A percentile compares a stretch with the other conserved stretches of the same genome.
Conservation (phyloP, 768 basidiomycete genomes). For the Amanita subjunquillea region DNA sequence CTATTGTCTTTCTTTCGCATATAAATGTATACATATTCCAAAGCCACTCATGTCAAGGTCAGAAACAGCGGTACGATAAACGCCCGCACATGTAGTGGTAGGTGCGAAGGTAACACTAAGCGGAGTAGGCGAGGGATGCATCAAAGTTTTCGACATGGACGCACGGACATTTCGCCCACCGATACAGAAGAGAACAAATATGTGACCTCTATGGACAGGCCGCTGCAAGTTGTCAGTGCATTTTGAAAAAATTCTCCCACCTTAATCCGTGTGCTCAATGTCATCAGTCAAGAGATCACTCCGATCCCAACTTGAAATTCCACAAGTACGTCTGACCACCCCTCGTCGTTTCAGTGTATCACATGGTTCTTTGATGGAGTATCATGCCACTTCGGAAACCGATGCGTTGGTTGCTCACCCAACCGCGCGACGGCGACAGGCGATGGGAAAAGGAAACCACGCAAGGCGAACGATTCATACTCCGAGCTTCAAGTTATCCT, state of each 20-base stretch:
- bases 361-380: constrained; percentile 19
- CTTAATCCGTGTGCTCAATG: too few species aligned
- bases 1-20: too few species aligned
- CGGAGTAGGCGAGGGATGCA: background rate
- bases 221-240: constrained; percentile 50
- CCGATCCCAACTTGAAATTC: constrained; percentile 35
- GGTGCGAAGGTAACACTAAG: too few species aligned
- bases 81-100: too few species aligned
- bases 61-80: too few species aligned
- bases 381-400: constrained; percentile 46
- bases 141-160: too few species aligned
- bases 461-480: constrained; percentile 66
- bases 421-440: constrained; percentile 2
- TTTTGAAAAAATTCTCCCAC: constrained; percentile 3
- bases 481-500: constrained; percentile 40
- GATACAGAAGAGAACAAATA: constrained; percentile 46
- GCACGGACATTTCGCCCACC: constrained; percentile 11
- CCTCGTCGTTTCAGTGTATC: background rate
- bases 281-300: constrained; percentile 29
- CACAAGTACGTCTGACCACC: constrained; percentile 27
- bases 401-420: constrained; percentile 37
- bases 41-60: too few species aligned
- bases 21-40: too few species aligned
- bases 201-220: constrained; percentile 44
- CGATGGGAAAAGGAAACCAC: constrained; percentile 17